Conservation (phyloP, 2,329 filamentous ascomycete species). For the Shiraia sp. region DNA sequence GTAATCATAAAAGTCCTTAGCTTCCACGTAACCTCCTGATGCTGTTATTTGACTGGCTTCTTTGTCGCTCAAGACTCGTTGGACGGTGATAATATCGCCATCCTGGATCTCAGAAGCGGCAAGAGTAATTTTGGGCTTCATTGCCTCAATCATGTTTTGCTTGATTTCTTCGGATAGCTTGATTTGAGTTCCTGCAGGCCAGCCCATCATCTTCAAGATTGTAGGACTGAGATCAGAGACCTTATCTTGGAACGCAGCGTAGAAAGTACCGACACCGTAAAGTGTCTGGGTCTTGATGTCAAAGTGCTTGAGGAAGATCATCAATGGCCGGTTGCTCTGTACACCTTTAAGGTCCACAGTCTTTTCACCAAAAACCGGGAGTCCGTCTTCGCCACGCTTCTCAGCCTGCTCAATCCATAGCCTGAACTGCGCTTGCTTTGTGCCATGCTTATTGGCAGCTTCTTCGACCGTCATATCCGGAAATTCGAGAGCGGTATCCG, state of each 20-base stretch:
- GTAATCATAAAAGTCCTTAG: constrained; percentile 90
- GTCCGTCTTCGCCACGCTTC: constrained; percentile 71
- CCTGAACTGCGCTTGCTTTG: constrained; percentile 68
- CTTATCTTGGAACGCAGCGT: constrained; percentile 84
- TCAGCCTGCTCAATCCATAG: constrained; percentile 79
- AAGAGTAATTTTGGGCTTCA: constrained; percentile 89
- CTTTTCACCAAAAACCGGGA: constrained; percentile 71
- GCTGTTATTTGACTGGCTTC: constrained; percentile 42
- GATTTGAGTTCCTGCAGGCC: constrained; percentile 74
- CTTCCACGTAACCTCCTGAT: constrained; percentile 63
- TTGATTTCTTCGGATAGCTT: constrained; percentile 96
- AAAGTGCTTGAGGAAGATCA: constrained; percentile 93
- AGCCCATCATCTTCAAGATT: constrained; percentile 83
- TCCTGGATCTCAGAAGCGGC: constrained; percentile 94
- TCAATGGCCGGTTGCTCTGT: constrained; percentile 62
- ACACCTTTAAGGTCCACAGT: constrained; percentile 60
- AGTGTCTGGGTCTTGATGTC: constrained; percentile 76
- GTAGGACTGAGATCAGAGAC: constrained; percentile 79
- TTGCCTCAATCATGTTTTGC: constrained; percentile 91
- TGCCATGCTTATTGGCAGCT: constrained; percentile 69
- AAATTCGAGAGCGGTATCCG: constrained; percentile 84
- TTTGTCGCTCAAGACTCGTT: constrained; percentile 63
- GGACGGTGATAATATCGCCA: constrained; percentile 95
- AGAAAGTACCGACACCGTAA: constrained; percentile 78
- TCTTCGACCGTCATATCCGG: constrained; percentile 70